Evolutionary conservation across 495 filamentous ascomycete genomes (phyloP), one percentile per base, ranked within the genome.

Genomic region (Pyrenula massariospora): DNA sequence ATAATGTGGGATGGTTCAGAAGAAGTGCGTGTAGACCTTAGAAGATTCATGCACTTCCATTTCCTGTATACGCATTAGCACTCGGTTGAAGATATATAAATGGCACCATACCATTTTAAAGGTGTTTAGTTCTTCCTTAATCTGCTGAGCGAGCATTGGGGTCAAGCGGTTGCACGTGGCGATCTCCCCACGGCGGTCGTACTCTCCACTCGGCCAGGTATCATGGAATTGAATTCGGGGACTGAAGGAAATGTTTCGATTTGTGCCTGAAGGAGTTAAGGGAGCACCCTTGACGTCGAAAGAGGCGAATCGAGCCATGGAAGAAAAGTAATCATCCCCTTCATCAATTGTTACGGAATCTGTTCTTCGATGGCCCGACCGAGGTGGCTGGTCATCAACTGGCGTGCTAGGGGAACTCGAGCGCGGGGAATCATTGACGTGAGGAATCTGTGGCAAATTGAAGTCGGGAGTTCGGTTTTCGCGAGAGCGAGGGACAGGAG

Each of bases 1-100:
- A 15, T 42, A 15, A 42, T 8, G 15, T 8, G 31, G 15, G 5
- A 15, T 42, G 8, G 31, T 42, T 74, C 63, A 99, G 76, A 99
- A 96, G 81, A 97, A 99, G 80, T 99, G 93, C 63, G 93, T 99
- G 78, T 97, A 95, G 62, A 96, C 87, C 72, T 97, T 97, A 56
- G 94, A 97, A 68, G 86, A 87, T 73, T 96, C 91, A 67, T 99
- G 93, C 66, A 99, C 93, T 77, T 97, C 93, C 93, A 99, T 99
- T 73, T 99, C 93, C 94, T 98, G 60, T 22, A 21, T n/a, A 25
- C 12, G 19, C 3, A 53, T 64, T 65, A 67, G 63, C 55, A 60
- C 78, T 61, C 78, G 68, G 60, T 56, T 25, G 21, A 53, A 2
- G 10, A 50, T 2, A 10, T 11, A 19, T 51, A 56, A 36, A n/a